Conservation (phyloP, 768 basidiomycete genomes). For the Amanita muscaria region DNA sequence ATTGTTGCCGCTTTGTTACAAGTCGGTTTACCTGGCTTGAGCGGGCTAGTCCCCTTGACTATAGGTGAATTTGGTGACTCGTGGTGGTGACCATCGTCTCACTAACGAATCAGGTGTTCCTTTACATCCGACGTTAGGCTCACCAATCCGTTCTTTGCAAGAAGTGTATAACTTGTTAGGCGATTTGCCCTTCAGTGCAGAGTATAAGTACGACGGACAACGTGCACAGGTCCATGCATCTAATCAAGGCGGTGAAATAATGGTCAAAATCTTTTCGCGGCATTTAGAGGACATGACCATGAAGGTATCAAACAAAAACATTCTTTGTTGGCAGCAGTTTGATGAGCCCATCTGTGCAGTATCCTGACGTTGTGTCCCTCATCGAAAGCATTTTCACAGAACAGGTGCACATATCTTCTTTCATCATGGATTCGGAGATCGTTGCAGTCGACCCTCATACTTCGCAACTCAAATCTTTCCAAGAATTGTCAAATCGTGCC, state of each 20-base stretch:
- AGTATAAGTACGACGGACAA: constrained; percentile 90
- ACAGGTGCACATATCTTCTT: constrained; percentile 39
- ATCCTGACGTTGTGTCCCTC: constrained; percentile 70
- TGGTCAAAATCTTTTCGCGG: constrained; percentile 71
- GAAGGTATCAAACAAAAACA: constrained; percentile 46
- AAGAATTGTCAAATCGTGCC: constrained; percentile 78
- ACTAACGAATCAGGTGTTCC: constrained; percentile 49
- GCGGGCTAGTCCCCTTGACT: constrained; percentile 51
- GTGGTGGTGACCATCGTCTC: not conserved
- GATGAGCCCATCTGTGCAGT: constrained; percentile 32
- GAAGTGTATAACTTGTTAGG: constrained; percentile 73
- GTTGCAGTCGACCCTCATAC: constrained; percentile 68
- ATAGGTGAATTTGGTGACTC: constrained; percentile 44
- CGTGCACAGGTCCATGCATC: constrained; percentile 71
- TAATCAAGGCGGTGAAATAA: constrained; percentile 18
- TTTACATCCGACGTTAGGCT: constrained; percentile 78
- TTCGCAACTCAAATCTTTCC: constrained; percentile 68
- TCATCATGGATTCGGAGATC: constrained; percentile 81
- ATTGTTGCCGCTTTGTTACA: constrained; percentile 55
- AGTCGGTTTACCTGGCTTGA: constrained; percentile 50
- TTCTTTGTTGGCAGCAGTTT: constrained; percentile 3
- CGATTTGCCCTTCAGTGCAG: constrained; percentile 64
- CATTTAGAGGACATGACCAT: constrained; percentile 91
- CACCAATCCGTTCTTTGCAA: constrained; percentile 73
- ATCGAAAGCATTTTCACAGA: constrained; percentile 40